Evolutionary conservation across 805 yeast genomes (phyloP), one percentile per base, ranked within the genome.

Genomic region (Candida boidinii): DNA sequence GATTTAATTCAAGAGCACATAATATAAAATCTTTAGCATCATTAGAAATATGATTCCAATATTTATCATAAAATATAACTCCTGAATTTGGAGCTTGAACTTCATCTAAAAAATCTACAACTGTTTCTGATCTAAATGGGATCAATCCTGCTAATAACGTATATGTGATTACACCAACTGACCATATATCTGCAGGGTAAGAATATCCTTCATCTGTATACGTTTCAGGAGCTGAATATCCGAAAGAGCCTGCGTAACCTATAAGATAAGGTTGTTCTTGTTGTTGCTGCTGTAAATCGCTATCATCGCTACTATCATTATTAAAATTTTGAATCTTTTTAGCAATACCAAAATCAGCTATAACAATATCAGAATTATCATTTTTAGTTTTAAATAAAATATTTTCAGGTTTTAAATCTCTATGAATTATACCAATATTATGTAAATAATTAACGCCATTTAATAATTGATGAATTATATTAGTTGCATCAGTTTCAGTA

Each of bases 211-310:
- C 54, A 4, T 77, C 76, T 30, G 70, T 51, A 16, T 86, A 64
- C 3, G 86, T 85, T 51, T 86, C 95, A 0, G 95, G 95, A 0
- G 95, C 95, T 9, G 92, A 94, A 51, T 86, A 86, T 2, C 95
- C 95, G 55, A 86, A 74, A 2, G 92, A 80, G 1, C 95, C 95
- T 13, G 39, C 34, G 15, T 86, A 85, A 29, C 95, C 95, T 54
- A 85, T 44, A 86, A 83, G 54, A n/a, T n/a, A n/a, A n/a, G 85
- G 79, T 3, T 86, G 87, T 53, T 84, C 90, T 29, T 69, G 51
- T 41, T 84, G 62, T 39, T 67, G 68, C 47, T 70, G 73, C 33
- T 86, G 64, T 33, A 86, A 58, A 9, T 64, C 49, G 39, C 85
- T 63, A 53, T 85, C 95, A 42, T 81, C 92, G 42, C 73, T 65